Evolutionary conservation across 768 basidiomycete genomes (phyloP).

Genomic region (Auricularia sp.): DNA sequence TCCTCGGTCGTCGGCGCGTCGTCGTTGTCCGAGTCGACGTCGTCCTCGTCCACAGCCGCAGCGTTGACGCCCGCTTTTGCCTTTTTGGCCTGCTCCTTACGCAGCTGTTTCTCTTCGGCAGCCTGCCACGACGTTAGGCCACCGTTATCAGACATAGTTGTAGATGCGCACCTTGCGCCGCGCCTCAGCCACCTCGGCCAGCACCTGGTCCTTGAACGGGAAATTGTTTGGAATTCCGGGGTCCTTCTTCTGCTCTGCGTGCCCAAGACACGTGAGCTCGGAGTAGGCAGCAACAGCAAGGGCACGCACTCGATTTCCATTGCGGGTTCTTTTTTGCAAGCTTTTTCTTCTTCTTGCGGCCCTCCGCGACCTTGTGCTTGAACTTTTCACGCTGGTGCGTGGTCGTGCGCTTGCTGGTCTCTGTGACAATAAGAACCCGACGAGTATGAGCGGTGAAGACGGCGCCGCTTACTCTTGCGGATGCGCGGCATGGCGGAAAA

Average conservation of each 20-base stretch:
- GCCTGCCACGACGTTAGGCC: constrained; percentile 31
- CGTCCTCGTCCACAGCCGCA: constrained; percentile 20
- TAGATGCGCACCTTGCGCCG: constrained; percentile 50
- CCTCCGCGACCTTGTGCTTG: constrained; percentile 65
- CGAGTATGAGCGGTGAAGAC: neutral
- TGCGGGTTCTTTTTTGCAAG: constrained; percentile 66
- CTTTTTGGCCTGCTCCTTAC: constrained; percentile 56
- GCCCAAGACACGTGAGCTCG: neutral
- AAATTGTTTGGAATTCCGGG: constrained; percentile 90
- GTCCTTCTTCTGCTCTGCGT: constrained; percentile 69
- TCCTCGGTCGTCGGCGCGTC: constrained; percentile 18
- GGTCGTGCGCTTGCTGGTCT: constrained; percentile 74
- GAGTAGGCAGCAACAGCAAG: neutral
- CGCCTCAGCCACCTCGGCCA: constrained; percentile 81
- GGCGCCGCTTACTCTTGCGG: constrained; percentile 14
- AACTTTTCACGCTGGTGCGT: constrained; percentile 64
- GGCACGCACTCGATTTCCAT: constrained; percentile 77
- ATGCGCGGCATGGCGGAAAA: constrained; percentile 12
- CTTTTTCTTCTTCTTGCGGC: constrained; percentile 64
- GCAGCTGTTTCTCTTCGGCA: constrained; percentile 62
- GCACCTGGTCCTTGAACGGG: constrained; percentile 88
- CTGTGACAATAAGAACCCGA: constrained; percentile 27
- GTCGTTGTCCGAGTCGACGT: constrained; percentile 21
- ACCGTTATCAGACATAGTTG: neutral
- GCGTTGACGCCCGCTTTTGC: constrained; percentile 15